Conservation (phyloP, 257 asterid genomes). For the Echium plantagineum region DNA sequence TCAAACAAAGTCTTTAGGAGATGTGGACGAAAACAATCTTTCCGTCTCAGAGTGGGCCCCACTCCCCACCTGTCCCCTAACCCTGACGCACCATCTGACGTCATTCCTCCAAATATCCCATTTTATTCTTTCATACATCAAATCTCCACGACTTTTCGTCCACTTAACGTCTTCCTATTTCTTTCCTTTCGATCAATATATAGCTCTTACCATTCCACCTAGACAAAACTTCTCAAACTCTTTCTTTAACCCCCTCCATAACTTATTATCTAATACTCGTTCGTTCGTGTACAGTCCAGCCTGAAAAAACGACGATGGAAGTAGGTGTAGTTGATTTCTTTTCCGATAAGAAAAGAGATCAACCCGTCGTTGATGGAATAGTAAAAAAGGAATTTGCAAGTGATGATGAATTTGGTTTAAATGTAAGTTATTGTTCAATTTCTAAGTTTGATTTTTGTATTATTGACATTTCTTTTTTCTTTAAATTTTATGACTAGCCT, state of each 20-base stretch:
- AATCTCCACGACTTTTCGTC: slow-evolving; percentile 24
- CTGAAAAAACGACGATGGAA: too few relatives aligned
- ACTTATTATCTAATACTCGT: too few relatives aligned
- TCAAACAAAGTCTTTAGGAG: slow-evolving; percentile 56
- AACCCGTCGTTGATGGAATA: slow-evolving; percentile 1
- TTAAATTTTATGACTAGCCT: neutral
- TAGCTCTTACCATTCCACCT: slow-evolving; percentile 24
- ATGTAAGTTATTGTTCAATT: slow-evolving; percentile 40
- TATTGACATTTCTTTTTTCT: too few relatives aligned
- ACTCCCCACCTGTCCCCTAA: slow-evolving; percentile 24
- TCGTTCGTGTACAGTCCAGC: too few relatives aligned
- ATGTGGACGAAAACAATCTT: slow-evolving; percentile 37
- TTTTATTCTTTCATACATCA: slow-evolving; percentile 1
- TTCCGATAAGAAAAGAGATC: slow-evolving; percentile 29
- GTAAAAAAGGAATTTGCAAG: slow-evolving; percentile 44
- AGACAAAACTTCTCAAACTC: slow-evolving; percentile 40
- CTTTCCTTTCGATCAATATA: too few relatives aligned
- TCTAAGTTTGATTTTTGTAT: too few relatives aligned
- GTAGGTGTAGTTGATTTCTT: slow-evolving; percentile 74
- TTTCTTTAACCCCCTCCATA: slow-evolving; percentile 6
- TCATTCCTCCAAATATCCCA: slow-evolving; percentile 18
- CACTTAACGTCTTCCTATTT: too few relatives aligned
- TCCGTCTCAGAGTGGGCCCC: slow-evolving; percentile 24
- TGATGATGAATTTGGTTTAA: slow-evolving; percentile 19
- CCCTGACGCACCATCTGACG: slow-evolving; percentile 73